A percentile compares a stretch with the other conserved stretches of the same genome.
These are phyloP conservation scores for Naganishia cerealis DNA, from an alignment of 1,284 basidiomycete genomes.

Conservation along the genomic window DNA sequence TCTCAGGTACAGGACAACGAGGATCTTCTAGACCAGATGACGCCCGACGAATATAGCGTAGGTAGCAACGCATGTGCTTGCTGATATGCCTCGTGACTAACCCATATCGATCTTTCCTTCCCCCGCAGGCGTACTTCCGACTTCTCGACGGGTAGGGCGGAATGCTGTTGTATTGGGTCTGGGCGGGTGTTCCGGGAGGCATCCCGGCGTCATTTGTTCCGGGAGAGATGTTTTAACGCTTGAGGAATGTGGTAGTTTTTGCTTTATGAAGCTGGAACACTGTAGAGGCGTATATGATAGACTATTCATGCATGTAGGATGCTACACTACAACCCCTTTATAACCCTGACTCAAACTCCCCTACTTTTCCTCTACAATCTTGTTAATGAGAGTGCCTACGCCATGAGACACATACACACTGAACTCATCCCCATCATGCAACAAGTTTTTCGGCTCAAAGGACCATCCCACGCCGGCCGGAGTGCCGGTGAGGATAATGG, in stretches of 20 bases:
- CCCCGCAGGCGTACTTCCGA: conserved; percentile 34
- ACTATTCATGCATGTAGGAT: no score
- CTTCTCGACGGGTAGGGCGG: conserved; percentile 15
- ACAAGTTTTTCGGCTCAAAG: conserved; percentile 41
- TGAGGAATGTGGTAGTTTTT: no score
- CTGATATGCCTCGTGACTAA: not conserved
- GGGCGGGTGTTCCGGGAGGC: no score
- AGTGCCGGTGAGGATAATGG: conserved; percentile 69
- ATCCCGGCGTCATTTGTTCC: no score
- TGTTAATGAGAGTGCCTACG: conserved; percentile 56
- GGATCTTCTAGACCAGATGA: conserved; percentile 53
- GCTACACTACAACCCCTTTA: not conserved
- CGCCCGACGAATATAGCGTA: conserved; percentile 54
- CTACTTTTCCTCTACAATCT: conserved; percentile 51
- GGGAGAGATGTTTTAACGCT: not conserved
- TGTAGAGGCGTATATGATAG: no score
- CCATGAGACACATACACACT: conserved; percentile 52
- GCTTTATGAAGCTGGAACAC: no score
- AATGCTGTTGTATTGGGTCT: not conserved
- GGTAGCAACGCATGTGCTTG: conserved; percentile 18
- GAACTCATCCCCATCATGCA: conserved; percentile 54
- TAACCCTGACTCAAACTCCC: not conserved
- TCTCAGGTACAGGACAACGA: conserved; percentile 47
- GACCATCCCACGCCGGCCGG: conserved; percentile 54
- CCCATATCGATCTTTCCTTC: not conserved